Evolutionary conservation across 306 rosid genomes (phyloP), one percentile per base, ranked within the genome.

Genomic region (Gleditsia sinensis): DNA sequence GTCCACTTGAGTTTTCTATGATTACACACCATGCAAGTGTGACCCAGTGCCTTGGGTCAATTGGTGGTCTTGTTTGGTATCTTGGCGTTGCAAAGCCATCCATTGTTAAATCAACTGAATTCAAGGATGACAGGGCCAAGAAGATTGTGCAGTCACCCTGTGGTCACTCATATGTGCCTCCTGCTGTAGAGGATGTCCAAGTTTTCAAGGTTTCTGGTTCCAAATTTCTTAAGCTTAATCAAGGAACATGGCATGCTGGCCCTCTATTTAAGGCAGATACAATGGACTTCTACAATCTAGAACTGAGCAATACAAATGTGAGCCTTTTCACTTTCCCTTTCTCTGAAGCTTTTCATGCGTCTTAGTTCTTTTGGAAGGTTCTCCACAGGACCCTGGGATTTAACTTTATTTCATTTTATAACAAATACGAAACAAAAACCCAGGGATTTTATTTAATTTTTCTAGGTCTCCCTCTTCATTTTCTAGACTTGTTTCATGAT

Each of bases 181-280:
- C 97, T 2, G 68, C 75, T 16, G 71, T 85, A 7, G 87, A 90
- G 49, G 90, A 86, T 54, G 82, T 90, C 60, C 81, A 74, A 0
- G 90, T 84, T 71, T 94, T 90, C 77, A 91, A 77, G 83, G 77
- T 94, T 69, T 27, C 88, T 36, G 95, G 97, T 69, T 37, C 89
- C 25, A 91, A 89, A 65, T 94, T 90, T 78, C 84, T 94, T 33
- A 91, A 90, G 95, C 91, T 91, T 60, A 76, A 90, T 24, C 79
- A 27, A 0, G 98, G 97, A 72, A 94, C 98, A 53, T 94, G 97
- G 98, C 98, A 94, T 25, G 97, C 95, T 2, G 98, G 98, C 28
- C 98, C 98, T 71, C 78, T 91, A 57, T 94, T 89, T 75, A 85
- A 79, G 83, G 78, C 63, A 36, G 67, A 51, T 13, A 9, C 82